Evolutionary conservation across 2,329 filamentous ascomycete genomes (phyloP).

Genomic region (Monilinia laxa): DNA sequence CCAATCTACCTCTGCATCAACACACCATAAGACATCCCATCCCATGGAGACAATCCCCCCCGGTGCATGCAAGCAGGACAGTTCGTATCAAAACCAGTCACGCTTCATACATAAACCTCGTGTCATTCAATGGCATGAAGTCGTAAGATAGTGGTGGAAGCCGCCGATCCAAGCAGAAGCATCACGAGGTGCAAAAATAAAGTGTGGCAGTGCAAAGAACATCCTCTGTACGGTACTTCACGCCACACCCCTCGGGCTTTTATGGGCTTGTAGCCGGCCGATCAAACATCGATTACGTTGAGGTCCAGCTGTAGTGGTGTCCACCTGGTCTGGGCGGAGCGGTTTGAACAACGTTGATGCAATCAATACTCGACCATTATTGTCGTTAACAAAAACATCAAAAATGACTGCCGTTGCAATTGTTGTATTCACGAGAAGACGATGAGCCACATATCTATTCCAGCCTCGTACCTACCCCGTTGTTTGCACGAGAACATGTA

Average conservation of each 20-base stretch:
- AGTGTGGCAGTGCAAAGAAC: slow-evolving; percentile 23
- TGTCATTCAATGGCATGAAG: slow-evolving; percentile 14
- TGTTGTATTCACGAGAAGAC: not conserved
- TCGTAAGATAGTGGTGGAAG: slow-evolving; percentile 19
- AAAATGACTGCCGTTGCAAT: not conserved
- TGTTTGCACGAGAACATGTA: not conserved
- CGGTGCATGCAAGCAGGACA: not conserved
- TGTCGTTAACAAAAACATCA: not conserved
- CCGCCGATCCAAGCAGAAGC: slow-evolving; percentile 18
- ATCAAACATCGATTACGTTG: not conserved
- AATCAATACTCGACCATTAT: not conserved
- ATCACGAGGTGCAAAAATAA: slow-evolving; percentile 31
- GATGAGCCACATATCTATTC: not conserved
- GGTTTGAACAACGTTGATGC: not conserved
- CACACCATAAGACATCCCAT: too few relatives aligned
- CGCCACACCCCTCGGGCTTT: not conserved
- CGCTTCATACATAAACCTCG: slow-evolving; percentile 5
- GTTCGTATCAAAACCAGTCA: slow-evolving; percentile 2
- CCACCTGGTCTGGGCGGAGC: too few relatives aligned
- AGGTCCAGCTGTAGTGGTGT: too few relatives aligned
- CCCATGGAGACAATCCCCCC: too few relatives aligned
- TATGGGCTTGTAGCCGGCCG: not conserved
- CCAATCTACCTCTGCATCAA: not conserved
- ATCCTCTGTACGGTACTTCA: not conserved
- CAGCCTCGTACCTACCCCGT: not conserved